phyloP scores from a whole-genome alignment of 2,329 filamentous ascomycete species.

The Apiospora sp. region DNA sequence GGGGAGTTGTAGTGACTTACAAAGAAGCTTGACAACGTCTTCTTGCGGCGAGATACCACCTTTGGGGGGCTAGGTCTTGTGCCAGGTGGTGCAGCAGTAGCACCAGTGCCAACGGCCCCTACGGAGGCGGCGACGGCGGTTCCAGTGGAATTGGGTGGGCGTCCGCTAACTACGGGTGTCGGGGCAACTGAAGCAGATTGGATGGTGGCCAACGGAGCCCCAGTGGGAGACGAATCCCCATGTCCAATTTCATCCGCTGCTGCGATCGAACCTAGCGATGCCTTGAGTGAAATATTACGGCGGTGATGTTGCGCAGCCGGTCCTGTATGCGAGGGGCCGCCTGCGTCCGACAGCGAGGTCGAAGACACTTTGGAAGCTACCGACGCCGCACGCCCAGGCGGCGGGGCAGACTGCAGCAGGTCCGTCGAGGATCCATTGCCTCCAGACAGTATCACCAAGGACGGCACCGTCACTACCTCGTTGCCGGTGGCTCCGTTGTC shows the following conservation, averaged over 20 bases:
- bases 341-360: not conserved
- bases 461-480: conserved; percentile 4
- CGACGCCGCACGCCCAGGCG: not conserved
- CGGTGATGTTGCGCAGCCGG: not conserved
- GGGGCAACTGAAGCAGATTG: not conserved
- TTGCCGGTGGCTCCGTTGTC: not conserved
- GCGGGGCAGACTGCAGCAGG: not conserved
- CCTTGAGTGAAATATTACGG: not conserved
- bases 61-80: not conserved
- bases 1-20: not conserved
- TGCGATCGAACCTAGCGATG: not conserved
- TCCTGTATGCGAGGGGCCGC: not conserved
- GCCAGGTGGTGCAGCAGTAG: not conserved
- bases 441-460: not conserved
- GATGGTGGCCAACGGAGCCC: not conserved
- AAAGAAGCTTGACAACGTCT: not conserved
- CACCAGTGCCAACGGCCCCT: too few relatives aligned
- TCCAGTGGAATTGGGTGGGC: not conserved
- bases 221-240: not conserved
- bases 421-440: conserved; percentile 5
- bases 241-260: not conserved
- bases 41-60: not conserved
- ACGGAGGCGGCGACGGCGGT: not conserved
- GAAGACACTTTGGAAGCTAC: not conserved
- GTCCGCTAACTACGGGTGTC: not conserved